phyloP scores from a whole-genome alignment of 345 rosid species.

The Citrus hindsii region DNA sequence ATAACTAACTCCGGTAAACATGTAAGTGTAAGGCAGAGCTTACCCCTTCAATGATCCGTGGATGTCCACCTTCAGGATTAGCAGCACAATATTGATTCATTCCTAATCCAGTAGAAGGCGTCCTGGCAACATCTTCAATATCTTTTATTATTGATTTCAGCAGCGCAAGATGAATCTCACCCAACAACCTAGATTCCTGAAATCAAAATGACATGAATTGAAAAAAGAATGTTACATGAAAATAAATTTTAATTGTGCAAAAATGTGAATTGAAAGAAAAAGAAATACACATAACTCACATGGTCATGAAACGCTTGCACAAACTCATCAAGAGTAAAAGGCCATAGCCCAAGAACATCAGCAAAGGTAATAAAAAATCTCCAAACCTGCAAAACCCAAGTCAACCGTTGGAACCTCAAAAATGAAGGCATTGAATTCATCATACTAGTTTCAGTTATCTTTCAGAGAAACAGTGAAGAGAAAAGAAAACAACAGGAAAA shows the following conservation, averaged over 20 bases:
- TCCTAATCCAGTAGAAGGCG: conserved; percentile 80
- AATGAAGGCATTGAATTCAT: conserved; percentile 10
- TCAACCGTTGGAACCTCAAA: conserved; percentile 12
- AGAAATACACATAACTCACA: conserved; percentile 45
- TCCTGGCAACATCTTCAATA: conserved; percentile 92
- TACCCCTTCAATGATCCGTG: conserved; percentile 96
- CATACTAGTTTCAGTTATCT: background rate
- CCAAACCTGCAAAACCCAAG: conserved; percentile 77
- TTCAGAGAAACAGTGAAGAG: too few relatives aligned
- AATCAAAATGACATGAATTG: conserved; percentile 18
- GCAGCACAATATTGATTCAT: conserved; percentile 68
- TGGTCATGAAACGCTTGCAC: conserved; percentile 96
- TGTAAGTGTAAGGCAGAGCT: conserved; percentile 10
- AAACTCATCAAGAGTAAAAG: conserved; percentile 95
- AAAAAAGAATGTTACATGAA: conserved; percentile 2
- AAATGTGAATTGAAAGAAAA: conserved; percentile 5
- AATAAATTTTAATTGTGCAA: background rate
- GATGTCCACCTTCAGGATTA: conserved; percentile 99
- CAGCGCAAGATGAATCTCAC: conserved; percentile 88
- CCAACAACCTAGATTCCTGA: conserved; percentile 96
- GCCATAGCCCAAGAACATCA: conserved; percentile 95
- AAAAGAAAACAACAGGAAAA: too few relatives aligned
- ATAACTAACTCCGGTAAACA: conserved; percentile 7
- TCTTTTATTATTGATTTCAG: conserved; percentile 77
- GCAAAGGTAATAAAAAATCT: conserved; percentile 82